phyloP scores from a whole-genome alignment of 2,329 filamentous ascomycete species.

The Fusarium verticillioides region DNA sequence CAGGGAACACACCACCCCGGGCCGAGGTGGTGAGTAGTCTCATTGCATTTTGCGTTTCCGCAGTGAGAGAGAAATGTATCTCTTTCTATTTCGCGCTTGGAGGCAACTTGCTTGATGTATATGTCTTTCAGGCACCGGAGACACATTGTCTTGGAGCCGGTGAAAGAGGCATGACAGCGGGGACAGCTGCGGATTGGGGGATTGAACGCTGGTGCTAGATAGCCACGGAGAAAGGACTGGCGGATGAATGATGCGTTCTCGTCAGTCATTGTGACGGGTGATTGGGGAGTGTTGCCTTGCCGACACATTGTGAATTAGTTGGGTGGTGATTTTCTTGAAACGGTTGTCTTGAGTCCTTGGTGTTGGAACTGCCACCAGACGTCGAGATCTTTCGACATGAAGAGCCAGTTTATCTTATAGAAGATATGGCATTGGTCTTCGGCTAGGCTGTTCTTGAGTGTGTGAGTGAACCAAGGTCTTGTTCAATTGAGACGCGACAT shows the following conservation, averaged over 20 bases:
- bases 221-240: constrained; percentile 15
- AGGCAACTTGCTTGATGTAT: background rate
- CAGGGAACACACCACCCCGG: constrained; percentile 35
- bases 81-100: background rate
- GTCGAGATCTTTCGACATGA: accelerated
- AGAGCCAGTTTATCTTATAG: background rate
- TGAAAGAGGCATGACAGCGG: background rate
- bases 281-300: constrained; percentile 10
- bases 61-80: constrained; percentile 22
- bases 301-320: background rate
- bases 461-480: background rate
- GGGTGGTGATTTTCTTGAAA: background rate
- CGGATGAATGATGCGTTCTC: constrained; percentile 1
- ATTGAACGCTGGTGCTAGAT: constrained; percentile 15
- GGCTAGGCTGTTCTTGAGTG: background rate
- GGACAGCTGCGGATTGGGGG: constrained; percentile 6
- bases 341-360: background rate
- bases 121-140: constrained; percentile 1
- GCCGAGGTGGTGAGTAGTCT: constrained; percentile 33
- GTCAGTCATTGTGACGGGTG: background rate
- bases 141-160: constrained; percentile 3
- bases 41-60: background rate
- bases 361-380: background rate
- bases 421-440: accelerated
- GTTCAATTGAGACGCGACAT: background rate